Conservation (phyloP, 139 green algal genomes). For the Coelastrella sp. region DNA sequence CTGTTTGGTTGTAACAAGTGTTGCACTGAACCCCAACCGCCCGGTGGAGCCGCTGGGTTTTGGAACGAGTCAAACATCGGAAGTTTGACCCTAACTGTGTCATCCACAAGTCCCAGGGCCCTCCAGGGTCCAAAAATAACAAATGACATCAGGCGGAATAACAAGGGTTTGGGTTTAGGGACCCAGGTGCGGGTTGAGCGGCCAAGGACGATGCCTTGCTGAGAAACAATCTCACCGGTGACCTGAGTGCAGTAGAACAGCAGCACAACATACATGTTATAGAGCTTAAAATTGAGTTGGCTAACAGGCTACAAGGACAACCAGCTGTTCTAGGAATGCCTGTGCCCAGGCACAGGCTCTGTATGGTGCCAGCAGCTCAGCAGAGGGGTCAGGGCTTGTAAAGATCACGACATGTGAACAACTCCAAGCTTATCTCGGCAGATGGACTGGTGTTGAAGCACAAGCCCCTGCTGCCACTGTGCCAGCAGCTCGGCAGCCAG, state of each 20-base stretch:
- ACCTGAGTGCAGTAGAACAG: not conserved
- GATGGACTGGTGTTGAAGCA: too few relatives aligned
- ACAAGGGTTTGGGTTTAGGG: not conserved
- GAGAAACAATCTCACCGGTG: constrained; percentile 25
- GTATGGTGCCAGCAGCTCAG: too few relatives aligned
- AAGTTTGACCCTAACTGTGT: constrained; percentile 33
- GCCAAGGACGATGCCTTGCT: constrained; percentile 24
- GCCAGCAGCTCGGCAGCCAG: too few relatives aligned
- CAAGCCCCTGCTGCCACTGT: too few relatives aligned
- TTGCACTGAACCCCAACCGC: constrained; percentile 21
- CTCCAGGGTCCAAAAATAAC: constrained; percentile 14
- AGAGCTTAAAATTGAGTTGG: too few relatives aligned
- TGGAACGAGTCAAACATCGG: constrained; percentile 32
- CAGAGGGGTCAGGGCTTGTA: too few relatives aligned
- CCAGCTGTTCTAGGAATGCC: not conserved
- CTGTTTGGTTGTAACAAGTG: not conserved
- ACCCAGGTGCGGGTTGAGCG: constrained; percentile 34
- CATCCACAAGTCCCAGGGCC: constrained; percentile 10
- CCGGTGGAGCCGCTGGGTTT: constrained; percentile 24
- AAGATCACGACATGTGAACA: too few relatives aligned
- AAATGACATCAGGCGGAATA: not conserved
- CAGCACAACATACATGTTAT: too few relatives aligned
- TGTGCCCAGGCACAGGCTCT: too few relatives aligned
- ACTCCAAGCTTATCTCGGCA: too few relatives aligned
- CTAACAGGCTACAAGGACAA: not conserved